These are phyloP conservation scores for Willaertia magna DNA, from an alignment of 208 protist species.

Conservation along the genomic window DNA sequence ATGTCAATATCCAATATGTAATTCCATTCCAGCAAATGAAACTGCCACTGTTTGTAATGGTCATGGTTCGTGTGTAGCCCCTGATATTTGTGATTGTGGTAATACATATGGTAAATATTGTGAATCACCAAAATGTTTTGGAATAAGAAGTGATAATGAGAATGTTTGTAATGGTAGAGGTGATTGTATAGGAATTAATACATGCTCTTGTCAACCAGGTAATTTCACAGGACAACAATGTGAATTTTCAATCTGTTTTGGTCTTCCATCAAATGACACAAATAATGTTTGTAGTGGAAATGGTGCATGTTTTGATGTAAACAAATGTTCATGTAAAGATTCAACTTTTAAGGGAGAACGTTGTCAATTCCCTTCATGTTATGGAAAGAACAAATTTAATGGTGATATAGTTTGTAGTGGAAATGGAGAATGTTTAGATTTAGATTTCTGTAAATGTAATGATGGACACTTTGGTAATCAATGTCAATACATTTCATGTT, in stretches of 20 bases:
- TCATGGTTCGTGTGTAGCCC: neutral
- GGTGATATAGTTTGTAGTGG: neutral
- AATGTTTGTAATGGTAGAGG: neutral
- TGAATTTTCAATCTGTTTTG: neutral
- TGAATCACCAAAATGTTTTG: neutral
- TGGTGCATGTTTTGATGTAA: neutral
- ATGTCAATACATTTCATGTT: neutral
- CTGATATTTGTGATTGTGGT: neutral
- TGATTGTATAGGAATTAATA: neutral
- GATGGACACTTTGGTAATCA: neutral
- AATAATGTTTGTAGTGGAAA: neutral
- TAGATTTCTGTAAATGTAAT: neutral
- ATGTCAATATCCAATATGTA: neutral
- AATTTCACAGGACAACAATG: neutral
- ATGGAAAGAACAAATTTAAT: neutral
- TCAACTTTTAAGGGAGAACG: neutral
- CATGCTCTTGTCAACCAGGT: neutral
- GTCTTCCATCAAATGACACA: too few relatives aligned
- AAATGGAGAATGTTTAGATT: neutral
- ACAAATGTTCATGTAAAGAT: neutral
- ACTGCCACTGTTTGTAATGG: neutral
- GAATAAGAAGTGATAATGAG: neutral
- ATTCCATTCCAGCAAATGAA: too few relatives aligned
- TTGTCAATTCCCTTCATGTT: neutral
- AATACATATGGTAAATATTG: neutral